A percentile compares a stretch with the other conserved stretches of the same genome.
These are phyloP conservation scores for Piper betle DNA, from an alignment of 164 flowering plant genomes.

Conservation along the genomic window DNA sequence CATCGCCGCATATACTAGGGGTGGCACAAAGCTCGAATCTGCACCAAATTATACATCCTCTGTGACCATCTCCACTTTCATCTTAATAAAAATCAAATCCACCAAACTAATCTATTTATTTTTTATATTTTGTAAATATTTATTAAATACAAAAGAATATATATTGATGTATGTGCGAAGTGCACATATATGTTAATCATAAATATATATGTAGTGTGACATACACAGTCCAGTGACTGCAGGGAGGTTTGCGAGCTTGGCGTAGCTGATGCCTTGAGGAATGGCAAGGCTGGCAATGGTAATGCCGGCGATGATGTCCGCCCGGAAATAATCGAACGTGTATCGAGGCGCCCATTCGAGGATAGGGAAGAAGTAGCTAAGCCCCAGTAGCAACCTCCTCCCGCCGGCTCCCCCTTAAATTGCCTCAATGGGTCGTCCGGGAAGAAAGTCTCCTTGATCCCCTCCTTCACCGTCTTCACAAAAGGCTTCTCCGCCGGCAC, in stretches of 20 bases:
- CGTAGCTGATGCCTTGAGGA: slow-evolving; percentile 75
- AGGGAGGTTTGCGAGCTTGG: slow-evolving; percentile 47
- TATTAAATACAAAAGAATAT: too few relatives aligned
- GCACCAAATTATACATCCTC: slow-evolving; percentile 1
- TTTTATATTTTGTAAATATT: too few relatives aligned
- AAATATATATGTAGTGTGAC: too few relatives aligned
- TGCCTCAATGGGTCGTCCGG: slow-evolving; percentile 86
- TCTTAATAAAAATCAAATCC: background rate
- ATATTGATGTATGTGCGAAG: too few relatives aligned
- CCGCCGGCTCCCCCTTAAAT: slow-evolving; percentile 52
- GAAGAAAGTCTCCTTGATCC: slow-evolving; percentile 75
- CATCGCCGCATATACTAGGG: slow-evolving; percentile 54
- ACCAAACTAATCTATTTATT: background rate
- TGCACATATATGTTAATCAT: too few relatives aligned
- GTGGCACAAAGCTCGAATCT: slow-evolving; percentile 92
- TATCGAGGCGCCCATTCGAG: slow-evolving; percentile 54
- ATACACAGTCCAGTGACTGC: slow-evolving; percentile 61
- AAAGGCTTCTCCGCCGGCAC: slow-evolving; percentile 77
- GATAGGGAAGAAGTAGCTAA: slow-evolving; percentile 60
- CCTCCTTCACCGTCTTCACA: slow-evolving; percentile 26
- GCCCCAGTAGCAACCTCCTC: slow-evolving; percentile 29
- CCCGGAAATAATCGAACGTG: slow-evolving; percentile 20
- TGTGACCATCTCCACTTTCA: too few relatives aligned
- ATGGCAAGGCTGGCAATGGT: slow-evolving; percentile 73
- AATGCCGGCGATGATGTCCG: slow-evolving; percentile 52